These are phyloP conservation scores for Neospora caninum DNA, from an alignment of 169 alveolate species.

Conservation along the genomic window DNA sequence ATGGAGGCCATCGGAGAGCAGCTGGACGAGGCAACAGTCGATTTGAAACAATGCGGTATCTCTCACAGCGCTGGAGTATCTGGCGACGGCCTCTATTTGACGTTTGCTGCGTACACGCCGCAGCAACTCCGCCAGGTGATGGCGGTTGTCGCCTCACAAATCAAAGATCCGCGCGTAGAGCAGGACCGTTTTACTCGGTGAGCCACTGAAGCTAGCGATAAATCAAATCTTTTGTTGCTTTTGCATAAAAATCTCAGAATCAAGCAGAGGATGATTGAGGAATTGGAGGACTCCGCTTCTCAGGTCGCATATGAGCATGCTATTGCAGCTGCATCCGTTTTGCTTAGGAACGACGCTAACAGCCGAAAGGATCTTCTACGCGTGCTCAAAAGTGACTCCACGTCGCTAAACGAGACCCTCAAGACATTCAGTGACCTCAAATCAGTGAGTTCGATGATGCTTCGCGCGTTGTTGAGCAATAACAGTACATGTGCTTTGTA, in stretches of 20 bases:
- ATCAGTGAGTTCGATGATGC: not conserved
- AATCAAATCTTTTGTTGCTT: not conserved
- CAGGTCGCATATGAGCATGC: slow-evolving; percentile 69
- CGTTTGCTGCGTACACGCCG: slow-evolving; percentile 62
- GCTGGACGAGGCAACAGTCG: slow-evolving; percentile 66
- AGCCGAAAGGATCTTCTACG: slow-evolving; percentile 63
- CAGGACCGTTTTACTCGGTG: slow-evolving; percentile 66
- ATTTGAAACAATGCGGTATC: slow-evolving; percentile 58
- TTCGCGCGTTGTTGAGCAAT: too few species aligned
- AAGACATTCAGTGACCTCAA: not conserved
- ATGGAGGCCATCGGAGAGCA: slow-evolving; percentile 63
- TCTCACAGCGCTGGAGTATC: slow-evolving; percentile 50
- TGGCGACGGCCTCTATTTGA: slow-evolving; percentile 54
- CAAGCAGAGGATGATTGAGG: slow-evolving; percentile 52
- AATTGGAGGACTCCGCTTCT: slow-evolving; percentile 62
- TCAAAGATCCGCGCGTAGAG: slow-evolving; percentile 53
- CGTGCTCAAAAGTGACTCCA: not conserved
- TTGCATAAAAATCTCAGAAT: not conserved
- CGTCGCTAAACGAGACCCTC: not conserved
- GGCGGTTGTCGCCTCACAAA: slow-evolving; percentile 46
- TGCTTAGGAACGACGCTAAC: slow-evolving; percentile 62
- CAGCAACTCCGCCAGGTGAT: slow-evolving; percentile 53
- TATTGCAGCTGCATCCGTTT: slow-evolving; percentile 61
- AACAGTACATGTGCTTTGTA: not conserved
- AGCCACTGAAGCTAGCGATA: not conserved